A percentile compares a stretch with the other conserved stretches of the same genome.
phyloP scores from a whole-genome alignment of 352 stramenopile genomes.

The Aphanomyces cochlioides region DNA sequence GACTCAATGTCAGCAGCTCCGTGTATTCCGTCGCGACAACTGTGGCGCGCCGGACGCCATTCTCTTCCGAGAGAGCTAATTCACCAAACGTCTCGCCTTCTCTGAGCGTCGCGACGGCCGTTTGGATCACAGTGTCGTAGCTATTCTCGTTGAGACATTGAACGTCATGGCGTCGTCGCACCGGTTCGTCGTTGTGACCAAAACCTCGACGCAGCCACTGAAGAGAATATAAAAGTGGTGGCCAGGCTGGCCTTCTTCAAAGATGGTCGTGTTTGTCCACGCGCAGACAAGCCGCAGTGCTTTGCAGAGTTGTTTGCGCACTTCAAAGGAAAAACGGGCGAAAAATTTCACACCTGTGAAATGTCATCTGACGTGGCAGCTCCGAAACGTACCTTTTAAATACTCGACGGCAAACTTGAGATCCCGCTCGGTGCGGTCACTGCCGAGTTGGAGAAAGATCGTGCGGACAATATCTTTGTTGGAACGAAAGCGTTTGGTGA shows the following conservation, averaged over 20 bases:
- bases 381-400: constrained; percentile 41
- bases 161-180: constrained; percentile 32
- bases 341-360: constrained; percentile 73
- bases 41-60: constrained; percentile 64
- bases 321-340: constrained; percentile 78
- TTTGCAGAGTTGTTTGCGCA: constrained; percentile 80
- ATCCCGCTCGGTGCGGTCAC: constrained; percentile 74
- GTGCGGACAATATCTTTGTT: constrained; percentile 86
- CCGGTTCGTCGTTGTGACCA: constrained; percentile 61
- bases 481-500: constrained; percentile 71
- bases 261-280: constrained; percentile 75
- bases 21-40: constrained; percentile 69
- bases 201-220: constrained; percentile 63
- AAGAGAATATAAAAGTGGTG: constrained; percentile 86
- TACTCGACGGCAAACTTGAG: constrained; percentile 84
- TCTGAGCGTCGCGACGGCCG: constrained; percentile 55
- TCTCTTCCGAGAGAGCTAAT: constrained; percentile 59
- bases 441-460: constrained; percentile 69
- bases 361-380: not conserved
- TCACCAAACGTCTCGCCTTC: constrained; percentile 81
- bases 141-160: not conserved
- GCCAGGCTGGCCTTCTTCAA: constrained; percentile 71
- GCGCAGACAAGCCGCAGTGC: constrained; percentile 72
- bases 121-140: constrained; percentile 52
- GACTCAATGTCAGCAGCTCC: constrained; percentile 65